Evolutionary conservation across 768 basidiomycete species (phyloP).

Genomic region (Boletus sp.): DNA sequence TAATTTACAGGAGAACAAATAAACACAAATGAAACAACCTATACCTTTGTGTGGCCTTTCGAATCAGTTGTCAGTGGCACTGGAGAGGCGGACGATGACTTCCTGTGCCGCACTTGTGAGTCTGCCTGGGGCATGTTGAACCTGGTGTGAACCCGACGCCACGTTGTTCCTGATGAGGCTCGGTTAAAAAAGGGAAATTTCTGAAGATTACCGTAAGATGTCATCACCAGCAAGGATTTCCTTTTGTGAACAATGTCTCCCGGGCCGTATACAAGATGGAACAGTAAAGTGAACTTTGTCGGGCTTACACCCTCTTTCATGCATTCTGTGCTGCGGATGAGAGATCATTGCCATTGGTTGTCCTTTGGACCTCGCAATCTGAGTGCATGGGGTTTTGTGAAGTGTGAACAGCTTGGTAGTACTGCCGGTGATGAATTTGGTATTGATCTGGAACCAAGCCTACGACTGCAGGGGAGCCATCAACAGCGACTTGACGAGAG

Average conservation of each 20-base stretch:
- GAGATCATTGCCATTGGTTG: constrained; percentile 6
- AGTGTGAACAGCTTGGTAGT: not conserved
- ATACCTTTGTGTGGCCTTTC: constrained; percentile 10
- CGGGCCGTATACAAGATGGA: not conserved
- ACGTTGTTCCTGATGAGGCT: not conserved
- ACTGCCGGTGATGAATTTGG: not conserved
- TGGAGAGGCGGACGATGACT: not conserved
- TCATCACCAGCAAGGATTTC: not conserved
- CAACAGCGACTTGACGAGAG: too few relatives aligned
- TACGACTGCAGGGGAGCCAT: too few relatives aligned
- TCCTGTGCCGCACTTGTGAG: constrained; percentile 26
- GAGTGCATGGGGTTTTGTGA: not conserved
- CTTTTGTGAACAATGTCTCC: not conserved
- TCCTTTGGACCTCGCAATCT: not conserved
- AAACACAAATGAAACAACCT: not conserved
- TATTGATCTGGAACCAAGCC: not conserved
- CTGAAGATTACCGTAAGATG: not conserved
- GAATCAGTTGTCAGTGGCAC: not conserved
- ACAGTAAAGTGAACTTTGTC: not conserved
- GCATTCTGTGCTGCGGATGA: constrained; percentile 6
- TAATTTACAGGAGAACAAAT: not conserved
- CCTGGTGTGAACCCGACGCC: not conserved
- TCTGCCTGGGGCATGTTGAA: constrained; percentile 11
- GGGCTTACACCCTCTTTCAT: not conserved
- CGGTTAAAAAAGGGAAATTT: constrained; percentile 16